Evolutionary conservation across 768 basidiomycete species (phyloP).

Genomic region (Boletellus sp.): DNA sequence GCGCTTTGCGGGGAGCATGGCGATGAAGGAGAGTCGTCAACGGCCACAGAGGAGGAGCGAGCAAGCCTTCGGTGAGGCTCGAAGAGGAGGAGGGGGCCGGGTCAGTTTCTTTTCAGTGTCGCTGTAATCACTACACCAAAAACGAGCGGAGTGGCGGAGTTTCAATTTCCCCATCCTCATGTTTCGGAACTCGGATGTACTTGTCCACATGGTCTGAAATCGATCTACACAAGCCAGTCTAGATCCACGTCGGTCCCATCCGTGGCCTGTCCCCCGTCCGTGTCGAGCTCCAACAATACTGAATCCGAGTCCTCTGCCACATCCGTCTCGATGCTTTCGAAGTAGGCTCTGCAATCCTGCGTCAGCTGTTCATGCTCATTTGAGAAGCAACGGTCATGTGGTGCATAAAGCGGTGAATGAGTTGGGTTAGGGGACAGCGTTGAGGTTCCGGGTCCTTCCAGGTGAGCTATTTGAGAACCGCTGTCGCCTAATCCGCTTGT

Average conservation of each 20-base stretch:
- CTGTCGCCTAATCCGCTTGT: constrained; percentile 5
- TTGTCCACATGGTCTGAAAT: constrained; percentile 20
- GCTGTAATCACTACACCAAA: constrained; percentile 16
- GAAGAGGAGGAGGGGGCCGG: not conserved
- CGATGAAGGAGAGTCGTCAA: constrained; percentile 16
- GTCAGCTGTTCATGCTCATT: constrained; percentile 16
- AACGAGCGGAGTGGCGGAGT: constrained; percentile 29
- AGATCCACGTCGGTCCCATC: constrained; percentile 4
- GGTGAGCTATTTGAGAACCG: constrained; percentile 11
- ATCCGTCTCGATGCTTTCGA: constrained; percentile 15
- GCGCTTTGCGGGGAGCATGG: constrained; percentile 73
- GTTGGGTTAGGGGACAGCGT: constrained; percentile 2
- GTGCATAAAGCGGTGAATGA: constrained; percentile 6
- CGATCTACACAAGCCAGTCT: constrained; percentile 6
- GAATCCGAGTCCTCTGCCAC: constrained; percentile 12
- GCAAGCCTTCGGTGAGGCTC: constrained; percentile 12
- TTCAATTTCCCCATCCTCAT: constrained; percentile 23
- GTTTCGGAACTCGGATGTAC: constrained; percentile 28
- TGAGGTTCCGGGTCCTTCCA: constrained; percentile 18
- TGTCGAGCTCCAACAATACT: constrained; percentile 15
- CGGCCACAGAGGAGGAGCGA: constrained; percentile 24
- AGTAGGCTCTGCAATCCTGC: constrained; percentile 2
- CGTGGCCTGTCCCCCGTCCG: not conserved
- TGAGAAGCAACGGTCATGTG: constrained; percentile 12
- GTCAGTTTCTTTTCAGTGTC: constrained; percentile 13